Base-by-base conservation (phyloP, 1,139 yeast genomes). In the Schwanniomyces etchellsii region DNA sequence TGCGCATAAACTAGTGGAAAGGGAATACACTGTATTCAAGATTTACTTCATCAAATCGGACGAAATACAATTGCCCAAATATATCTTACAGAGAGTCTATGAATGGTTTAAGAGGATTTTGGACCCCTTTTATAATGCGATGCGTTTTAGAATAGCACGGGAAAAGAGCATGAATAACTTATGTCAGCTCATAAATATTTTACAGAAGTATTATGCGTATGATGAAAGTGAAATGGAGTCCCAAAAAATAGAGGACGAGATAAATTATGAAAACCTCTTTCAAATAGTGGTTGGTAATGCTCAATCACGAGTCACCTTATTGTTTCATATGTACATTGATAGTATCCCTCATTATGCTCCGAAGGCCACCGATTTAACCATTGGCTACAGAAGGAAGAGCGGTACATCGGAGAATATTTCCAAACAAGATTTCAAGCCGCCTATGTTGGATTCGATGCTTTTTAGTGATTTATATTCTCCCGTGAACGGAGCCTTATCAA, bases 231-330 rank as follows among this genome's bases (percentile, higher is more conserved):
- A 57, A 5, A 11, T 24, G 27, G 50, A 28, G 5, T 16, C 28
- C 7, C 14, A 13, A 15, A 6, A 50, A n/a, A 43, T 44, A 3
- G 58, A 56, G 7, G 40, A 37, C 4, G 44, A 47, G 2, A 33
- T 47, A 2, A 41, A 35, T 14, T 41, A 39, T 20, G 22, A 14
- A 7, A 7, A 32, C 32, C 14, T 4, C 20, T 5, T 55, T 75
- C 12, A 67, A 75, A 38, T 69, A 70, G 70, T 88, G 9, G 55
- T 83, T 15, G 76, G 77, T 35, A 95, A 84, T 44, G 75, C 81
- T 1, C 96, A 89, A 53, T 70, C 86, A 2, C 64, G 96, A 35
- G 62, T 89, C 26, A 79, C 86, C 2, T 84, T 88, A 54, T 65
- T 91, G 43, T 80, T 83, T 4, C 94, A 86, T 47, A 67, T 74